Conservation (phyloP, 2,329 filamentous ascomycete genomes). For the Fusarium subtropicale region DNA sequence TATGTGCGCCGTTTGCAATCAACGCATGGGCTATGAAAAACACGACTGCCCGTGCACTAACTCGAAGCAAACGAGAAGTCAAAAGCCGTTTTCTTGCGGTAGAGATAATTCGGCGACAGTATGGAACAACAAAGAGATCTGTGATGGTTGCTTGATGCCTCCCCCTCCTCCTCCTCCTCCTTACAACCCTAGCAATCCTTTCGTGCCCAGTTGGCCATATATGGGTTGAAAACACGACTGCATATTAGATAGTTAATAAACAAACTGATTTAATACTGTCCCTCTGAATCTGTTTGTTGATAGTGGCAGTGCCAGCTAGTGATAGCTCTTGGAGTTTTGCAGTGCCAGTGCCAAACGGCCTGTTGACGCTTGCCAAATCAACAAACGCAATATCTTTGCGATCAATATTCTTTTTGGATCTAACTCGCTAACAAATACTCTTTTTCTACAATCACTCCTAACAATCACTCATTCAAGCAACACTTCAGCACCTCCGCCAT, state of each 20-base stretch:
- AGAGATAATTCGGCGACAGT: not conserved
- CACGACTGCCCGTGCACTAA: not conserved
- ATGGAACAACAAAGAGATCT: not conserved
- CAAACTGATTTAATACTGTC: accelerated
- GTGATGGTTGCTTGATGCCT: not conserved
- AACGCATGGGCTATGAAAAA: not conserved
- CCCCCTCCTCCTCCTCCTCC: not conserved
- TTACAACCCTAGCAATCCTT: not conserved
- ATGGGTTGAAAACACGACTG: not conserved
- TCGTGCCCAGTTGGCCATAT: not conserved
- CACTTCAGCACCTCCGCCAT: not conserved
- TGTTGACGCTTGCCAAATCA: not conserved
- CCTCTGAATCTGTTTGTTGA: not conserved
- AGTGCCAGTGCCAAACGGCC: not conserved
- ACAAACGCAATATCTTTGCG: not conserved
- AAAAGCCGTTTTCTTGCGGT: not conserved
- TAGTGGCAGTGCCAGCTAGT: not conserved
- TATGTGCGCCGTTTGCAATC: not conserved
- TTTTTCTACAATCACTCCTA: not conserved
- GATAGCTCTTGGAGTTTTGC: not conserved
- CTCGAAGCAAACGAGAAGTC: not conserved
- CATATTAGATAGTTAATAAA: not conserved
- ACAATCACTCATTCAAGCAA: not conserved
- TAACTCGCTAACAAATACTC: not conserved
- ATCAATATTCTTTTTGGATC: not conserved